Conservation (phyloP, 352 stramenopile genomes). For the Phytophthora capsici region DNA sequence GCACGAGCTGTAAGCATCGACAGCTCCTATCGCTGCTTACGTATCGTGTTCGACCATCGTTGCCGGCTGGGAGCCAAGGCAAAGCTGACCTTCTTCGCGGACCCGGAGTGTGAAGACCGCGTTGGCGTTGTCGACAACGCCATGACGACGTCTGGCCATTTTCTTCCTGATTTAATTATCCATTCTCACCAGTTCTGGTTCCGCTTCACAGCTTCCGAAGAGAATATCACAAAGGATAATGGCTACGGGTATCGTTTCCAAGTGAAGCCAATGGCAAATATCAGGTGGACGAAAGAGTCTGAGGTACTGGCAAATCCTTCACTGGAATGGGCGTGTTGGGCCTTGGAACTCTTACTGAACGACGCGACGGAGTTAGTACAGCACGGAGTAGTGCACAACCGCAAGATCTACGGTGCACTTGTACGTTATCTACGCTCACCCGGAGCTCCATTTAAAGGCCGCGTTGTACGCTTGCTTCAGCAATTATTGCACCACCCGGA, state of each 20-base stretch:
- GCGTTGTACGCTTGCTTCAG: constrained; percentile 76
- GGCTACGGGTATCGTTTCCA: constrained; percentile 87
- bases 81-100: constrained; percentile 76
- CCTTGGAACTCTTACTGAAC: constrained; percentile 83
- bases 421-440: constrained; percentile 83
- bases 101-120: constrained; percentile 68
- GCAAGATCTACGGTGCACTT: constrained; percentile 80
- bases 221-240: constrained; percentile 63
- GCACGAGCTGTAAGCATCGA: constrained; percentile 60
- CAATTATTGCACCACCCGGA: constrained; percentile 75
- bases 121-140: constrained; percentile 59
- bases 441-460: constrained; percentile 80
- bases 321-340: constrained; percentile 88
- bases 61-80: constrained; percentile 74
- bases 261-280: constrained; percentile 79
- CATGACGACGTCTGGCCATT: constrained; percentile 43
- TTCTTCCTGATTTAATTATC: constrained; percentile 72
- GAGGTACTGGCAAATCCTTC: constrained; percentile 80
- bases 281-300: constrained; percentile 80
- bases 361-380: constrained; percentile 70
- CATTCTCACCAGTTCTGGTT: constrained; percentile 87
- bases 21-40: constrained; percentile 62
- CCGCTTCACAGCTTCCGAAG: constrained; percentile 72
- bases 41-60: constrained; percentile 83
- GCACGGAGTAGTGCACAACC: constrained; percentile 79